phyloP scores from a whole-genome alignment of 2,329 filamentous ascomycete genomes.

The Venturia carpophila region DNA sequence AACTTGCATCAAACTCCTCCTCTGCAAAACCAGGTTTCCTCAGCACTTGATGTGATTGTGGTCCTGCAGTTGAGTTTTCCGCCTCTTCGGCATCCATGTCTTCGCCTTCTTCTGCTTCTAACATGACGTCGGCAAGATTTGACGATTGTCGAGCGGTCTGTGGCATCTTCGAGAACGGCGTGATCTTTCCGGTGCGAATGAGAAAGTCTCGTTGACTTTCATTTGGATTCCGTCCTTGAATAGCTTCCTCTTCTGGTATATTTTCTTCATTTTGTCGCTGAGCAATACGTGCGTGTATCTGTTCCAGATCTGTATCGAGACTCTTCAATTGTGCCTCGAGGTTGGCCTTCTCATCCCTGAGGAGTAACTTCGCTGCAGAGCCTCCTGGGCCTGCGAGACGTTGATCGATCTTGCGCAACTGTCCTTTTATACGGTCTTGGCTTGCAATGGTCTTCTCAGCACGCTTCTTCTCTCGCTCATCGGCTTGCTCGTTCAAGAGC shows the following conservation, averaged over 20 bases:
- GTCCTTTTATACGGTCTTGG: constrained; percentile 30
- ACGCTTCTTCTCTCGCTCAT: constrained; percentile 56
- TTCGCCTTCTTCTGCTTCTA: constrained; percentile 70
- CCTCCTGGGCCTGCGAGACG: constrained; percentile 49
- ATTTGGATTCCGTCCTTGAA: constrained; percentile 54
- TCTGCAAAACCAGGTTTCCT: constrained; percentile 41
- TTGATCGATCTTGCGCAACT: constrained; percentile 32
- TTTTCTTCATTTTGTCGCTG: constrained; percentile 57
- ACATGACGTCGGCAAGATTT: constrained; percentile 65
- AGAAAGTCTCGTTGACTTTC: constrained; percentile 84
- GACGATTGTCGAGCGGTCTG: constrained; percentile 57
- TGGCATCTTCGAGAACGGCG: constrained; percentile 78
- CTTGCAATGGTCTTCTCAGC: constrained; percentile 49
- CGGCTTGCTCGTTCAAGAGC: constrained; percentile 52
- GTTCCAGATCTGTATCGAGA: constrained; percentile 63
- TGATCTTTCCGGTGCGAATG: constrained; percentile 94
- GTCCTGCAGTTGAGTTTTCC: constrained; percentile 20
- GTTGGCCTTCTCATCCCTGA: constrained; percentile 58
- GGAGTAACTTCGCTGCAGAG: constrained; percentile 48
- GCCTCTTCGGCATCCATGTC: constrained; percentile 30
- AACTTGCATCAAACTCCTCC: constrained; percentile 17
- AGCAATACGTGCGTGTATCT: constrained; percentile 75
- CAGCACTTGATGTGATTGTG: constrained; percentile 40
- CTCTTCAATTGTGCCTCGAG: constrained; percentile 57
- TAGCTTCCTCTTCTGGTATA: constrained; percentile 21